Conservation (phyloP, 169 alveolate genomes). For the Plasmodium sp. region DNA sequence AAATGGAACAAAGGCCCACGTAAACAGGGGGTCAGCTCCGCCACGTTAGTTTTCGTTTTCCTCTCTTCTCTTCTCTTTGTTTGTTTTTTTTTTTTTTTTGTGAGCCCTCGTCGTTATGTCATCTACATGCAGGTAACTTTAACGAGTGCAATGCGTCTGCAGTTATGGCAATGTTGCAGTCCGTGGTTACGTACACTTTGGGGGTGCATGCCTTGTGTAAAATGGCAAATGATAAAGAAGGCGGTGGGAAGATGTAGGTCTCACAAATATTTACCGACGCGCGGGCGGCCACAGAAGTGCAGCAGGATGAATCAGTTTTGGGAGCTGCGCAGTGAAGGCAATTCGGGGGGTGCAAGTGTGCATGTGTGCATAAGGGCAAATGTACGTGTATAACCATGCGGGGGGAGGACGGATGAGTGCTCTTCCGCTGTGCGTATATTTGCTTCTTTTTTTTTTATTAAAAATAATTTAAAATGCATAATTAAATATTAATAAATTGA, state of each 20-base stretch:
- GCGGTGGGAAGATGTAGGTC: neutral
- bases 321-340: neutral
- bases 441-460: neutral
- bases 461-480: conserved; percentile 19
- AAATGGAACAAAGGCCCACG: neutral
- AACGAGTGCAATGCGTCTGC: neutral
- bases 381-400: neutral
- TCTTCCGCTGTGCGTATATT: neutral
- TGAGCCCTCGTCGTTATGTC: neutral
- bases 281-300: neutral
- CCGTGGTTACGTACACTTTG: neutral
- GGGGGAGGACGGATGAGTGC: neutral
- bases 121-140: neutral
- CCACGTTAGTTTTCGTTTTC: neutral
- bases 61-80: neutral
- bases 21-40: neutral
- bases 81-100: neutral
- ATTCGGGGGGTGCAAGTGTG: neutral
- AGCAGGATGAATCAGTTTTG: neutral
- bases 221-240: neutral
- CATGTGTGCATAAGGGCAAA: neutral
- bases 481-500: conserved; percentile 13
- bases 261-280: neutral
- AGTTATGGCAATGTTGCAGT: neutral
- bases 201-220: neutral